Evolutionary conservation across 1,139 yeast species (phyloP), one percentile per base, ranked within the genome.

Genomic region (Diutina pseudorugosa): DNA sequence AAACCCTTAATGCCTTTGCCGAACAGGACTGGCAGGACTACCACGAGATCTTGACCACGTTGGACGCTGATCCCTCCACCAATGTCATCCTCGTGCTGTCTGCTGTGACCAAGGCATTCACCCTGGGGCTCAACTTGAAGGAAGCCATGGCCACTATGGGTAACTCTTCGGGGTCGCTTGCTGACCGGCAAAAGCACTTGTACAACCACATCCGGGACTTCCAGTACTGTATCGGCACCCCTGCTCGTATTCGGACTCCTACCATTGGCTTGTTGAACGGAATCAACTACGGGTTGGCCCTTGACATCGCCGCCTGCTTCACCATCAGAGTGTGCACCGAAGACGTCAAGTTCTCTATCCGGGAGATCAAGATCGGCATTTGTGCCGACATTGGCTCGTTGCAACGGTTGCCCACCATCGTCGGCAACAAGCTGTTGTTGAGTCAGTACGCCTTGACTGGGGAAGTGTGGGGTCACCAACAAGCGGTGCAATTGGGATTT

Each of bases 301-400:
- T 86, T 51, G 94, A 86, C 65, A 76, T 86, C 48, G 68, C 84
- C 11, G 66, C 83, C 21, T 77, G 85, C 1, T 72, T 76, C 47
- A 75, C 82, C 45, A 76, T 86, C 49, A 73, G 94, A 54, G 67
- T 82, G 27, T 81, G 82, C 8, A 70, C 81, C 14, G 69, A 69
- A 45, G 85, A 78, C 57, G 75, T 78, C 25, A 67, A 66, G 49
- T 74, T 85, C 58, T 76, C 86, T 41, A 78, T 86, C 54, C 77
- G 85, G 55, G 95, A 86, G 65, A 81, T 85, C 56, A 80, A 79
- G 56, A 73, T 86, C 54, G 95, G 94, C 4, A 75, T 86, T 65
- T 77, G 88, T 33, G 91, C 95, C 2, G 95, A 86, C 63, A 84
- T 86, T 59, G 95, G 95, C 11, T 75, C 87, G 1, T 70, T 85